These are phyloP conservation scores for Prunus yedoensis DNA, from an alignment of 331 rosid species.

Conservation along the genomic window DNA sequence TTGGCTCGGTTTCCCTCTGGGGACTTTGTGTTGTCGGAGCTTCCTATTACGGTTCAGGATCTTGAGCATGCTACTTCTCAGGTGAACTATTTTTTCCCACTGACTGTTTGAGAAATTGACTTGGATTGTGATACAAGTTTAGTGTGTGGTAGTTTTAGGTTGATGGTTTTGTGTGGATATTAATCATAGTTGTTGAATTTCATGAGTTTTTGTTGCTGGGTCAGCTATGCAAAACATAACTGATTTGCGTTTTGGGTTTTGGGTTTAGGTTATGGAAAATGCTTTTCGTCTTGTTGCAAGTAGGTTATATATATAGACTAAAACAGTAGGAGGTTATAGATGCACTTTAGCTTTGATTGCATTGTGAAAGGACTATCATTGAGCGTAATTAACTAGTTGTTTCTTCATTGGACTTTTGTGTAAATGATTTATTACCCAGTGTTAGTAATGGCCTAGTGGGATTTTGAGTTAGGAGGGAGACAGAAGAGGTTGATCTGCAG, in stretches of 20 bases:
- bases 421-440: too few species aligned
- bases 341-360: background rate
- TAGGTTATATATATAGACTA: background rate
- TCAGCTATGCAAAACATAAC: background rate
- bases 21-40: slow-evolving; percentile 69
- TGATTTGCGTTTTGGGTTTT: background rate
- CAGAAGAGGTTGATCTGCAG: background rate
- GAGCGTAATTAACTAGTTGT: too few species aligned
- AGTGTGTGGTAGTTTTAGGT: background rate
- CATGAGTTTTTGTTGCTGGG: background rate
- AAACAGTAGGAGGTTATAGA: background rate
- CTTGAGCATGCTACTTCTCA: slow-evolving; percentile 80
- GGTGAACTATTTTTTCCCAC: slow-evolving; percentile 37
- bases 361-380: background rate
- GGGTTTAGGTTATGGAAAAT: background rate
- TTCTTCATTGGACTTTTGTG: background rate
- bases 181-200: background rate
- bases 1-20: slow-evolving; percentile 89
- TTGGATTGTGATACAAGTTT: background rate
- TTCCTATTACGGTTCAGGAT: slow-evolving; percentile 64
- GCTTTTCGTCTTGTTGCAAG: background rate
- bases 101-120: slow-evolving; percentile 25
- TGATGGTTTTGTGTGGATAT: background rate
- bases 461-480: background rate
- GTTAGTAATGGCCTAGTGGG: background rate